Evolutionary conservation across 2,329 filamentous ascomycete genomes (phyloP).

Genomic region (Aspergillus awamori): DNA sequence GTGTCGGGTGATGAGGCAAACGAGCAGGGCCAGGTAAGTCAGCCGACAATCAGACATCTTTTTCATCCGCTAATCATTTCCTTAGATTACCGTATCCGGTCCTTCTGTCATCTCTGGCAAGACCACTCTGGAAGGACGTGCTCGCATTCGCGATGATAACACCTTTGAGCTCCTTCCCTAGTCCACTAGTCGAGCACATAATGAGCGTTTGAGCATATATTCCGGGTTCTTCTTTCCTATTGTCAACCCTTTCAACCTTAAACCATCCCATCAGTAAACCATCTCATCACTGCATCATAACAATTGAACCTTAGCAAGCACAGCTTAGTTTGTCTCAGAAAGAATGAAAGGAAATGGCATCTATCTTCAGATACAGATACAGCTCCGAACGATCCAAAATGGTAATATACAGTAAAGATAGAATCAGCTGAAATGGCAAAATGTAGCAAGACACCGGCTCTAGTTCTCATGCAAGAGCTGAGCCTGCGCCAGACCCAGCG

Average conservation of each 20-base stretch:
- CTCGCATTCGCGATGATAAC: constrained; percentile 70
- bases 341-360: constrained; percentile 18
- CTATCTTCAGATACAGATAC: constrained; percentile 26
- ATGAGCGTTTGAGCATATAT: constrained; percentile 3
- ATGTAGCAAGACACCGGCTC: not conserved
- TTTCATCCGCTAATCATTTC: not conserved
- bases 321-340: constrained; percentile 4
- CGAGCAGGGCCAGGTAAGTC: constrained; percentile 65
- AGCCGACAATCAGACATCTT: not conserved
- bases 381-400: constrained; percentile 20
- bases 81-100: constrained; percentile 71
- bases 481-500: constrained; percentile 25
- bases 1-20: constrained; percentile 41
- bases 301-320: not conserved
- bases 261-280: not conserved
- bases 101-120: constrained; percentile 72
- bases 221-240: not conserved
- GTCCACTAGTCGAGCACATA: not conserved
- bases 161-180: constrained; percentile 61
- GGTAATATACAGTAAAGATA: constrained; percentile 29
- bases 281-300: not conserved
- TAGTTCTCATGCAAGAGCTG: constrained; percentile 20
- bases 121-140: constrained; percentile 64
- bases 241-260: not conserved
- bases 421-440: not conserved